Base-by-base conservation (phyloP, 1,284 basidiomycete genomes). In the Cutaneotrichosporon cutaneum region DNA sequence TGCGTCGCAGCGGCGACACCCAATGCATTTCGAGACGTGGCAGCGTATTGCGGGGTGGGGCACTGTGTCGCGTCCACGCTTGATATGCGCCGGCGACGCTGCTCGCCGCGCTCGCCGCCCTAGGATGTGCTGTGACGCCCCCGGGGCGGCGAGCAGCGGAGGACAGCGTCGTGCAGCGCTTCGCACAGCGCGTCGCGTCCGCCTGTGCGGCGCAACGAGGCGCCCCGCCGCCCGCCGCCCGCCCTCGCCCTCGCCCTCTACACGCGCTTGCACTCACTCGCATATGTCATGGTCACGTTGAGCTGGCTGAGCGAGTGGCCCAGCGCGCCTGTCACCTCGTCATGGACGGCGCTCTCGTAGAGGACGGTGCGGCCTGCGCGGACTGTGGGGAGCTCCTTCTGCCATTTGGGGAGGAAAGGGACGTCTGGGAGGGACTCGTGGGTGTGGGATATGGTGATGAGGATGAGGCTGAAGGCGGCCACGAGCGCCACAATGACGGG, bases 301-400 rank as follows among this genome's bases (percentile, higher is more conserved):
- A 35, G 22, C 16, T 35, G 24, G 2, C 22, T 33, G 47, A 58
- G 56, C 13, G 32, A 39, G 7, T 24, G 22, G 2, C 21, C 26
- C 2, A 52, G 22, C 8, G 42, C 36, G 16, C 42, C 58, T 4
- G 26, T 22, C 11, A 57, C 22, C 27, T 27, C 56, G 33, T 59
- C 58, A 24, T 59, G 58, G 0, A 59, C 44, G 4, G 58, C 58
- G 2, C n/a, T 18, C 52, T 59, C 58, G 24, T 35, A 59, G 89
- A 82, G 72, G 88, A 88, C 50, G 86, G 83, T 78, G 84, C 88
- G 81, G 86, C 87, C 58, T 85, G 80, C 6, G 87, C 87, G 85
- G 85, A 88, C 7, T 0, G 16, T 10, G 4, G 48, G 48, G 0
- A 51, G 14, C 1, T 14, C 4, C 16, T n/a, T 27, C 9, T 27